Evolutionary conservation across 768 basidiomycete species (phyloP).

Genomic region (Holtermanniella nyarrowii): DNA sequence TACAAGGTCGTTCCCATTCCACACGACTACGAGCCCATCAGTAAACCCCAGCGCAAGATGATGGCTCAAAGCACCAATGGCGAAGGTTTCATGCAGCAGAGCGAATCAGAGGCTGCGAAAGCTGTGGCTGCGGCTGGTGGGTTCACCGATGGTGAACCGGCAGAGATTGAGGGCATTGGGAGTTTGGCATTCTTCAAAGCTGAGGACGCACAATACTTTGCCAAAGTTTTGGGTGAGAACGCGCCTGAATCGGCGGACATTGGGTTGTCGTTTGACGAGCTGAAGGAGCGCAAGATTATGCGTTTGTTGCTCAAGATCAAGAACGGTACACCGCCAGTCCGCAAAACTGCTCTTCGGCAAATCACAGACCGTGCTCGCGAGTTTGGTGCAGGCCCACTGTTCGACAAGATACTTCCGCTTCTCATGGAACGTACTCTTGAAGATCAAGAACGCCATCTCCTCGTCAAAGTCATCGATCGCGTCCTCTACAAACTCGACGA

Average conservation of each 20-base stretch:
- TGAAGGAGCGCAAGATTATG: slow-evolving; percentile 99
- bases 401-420: slow-evolving; percentile 95
- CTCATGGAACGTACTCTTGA: slow-evolving; percentile 79
- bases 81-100: slow-evolving; percentile 93
- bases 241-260: slow-evolving; percentile 74
- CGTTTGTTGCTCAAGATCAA: slow-evolving; percentile 94
- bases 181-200: slow-evolving; percentile 96
- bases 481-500: slow-evolving; percentile 98
- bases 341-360: slow-evolving; percentile 92
- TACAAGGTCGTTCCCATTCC: slow-evolving; percentile 90
- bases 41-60: slow-evolving; percentile 50
- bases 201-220: slow-evolving; percentile 96
- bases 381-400: slow-evolving; percentile 93
- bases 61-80: slow-evolving; percentile 47
- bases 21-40: slow-evolving; percentile 76
- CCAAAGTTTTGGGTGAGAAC: slow-evolving; percentile 58
- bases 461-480: slow-evolving; percentile 98
- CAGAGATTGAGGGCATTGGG: slow-evolving; percentile 96
- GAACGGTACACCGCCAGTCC: slow-evolving; percentile 96
- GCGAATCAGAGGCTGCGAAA: slow-evolving; percentile 73
- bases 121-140: slow-evolving; percentile 82
- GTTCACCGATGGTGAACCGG: slow-evolving; percentile 76
- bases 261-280: slow-evolving; percentile 83
- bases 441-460: slow-evolving; percentile 93
- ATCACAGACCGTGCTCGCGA: slow-evolving; percentile 99